Conservation (phyloP, 129 eudicot genomes). For the Tanacetum coccineum region DNA sequence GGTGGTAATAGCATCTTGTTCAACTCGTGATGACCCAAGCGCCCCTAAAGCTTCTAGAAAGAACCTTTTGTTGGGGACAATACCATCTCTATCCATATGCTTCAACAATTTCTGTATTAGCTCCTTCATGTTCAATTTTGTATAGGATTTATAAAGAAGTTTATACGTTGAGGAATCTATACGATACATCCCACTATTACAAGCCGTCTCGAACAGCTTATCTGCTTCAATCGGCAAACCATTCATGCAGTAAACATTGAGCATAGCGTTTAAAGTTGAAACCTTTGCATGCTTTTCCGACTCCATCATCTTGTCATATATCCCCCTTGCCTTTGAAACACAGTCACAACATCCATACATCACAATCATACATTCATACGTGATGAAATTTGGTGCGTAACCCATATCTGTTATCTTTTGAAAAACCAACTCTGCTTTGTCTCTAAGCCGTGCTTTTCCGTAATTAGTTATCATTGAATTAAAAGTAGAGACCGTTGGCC, state of each 20-base stretch:
- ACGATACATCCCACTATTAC: constrained; percentile 33
- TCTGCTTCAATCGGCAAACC: constrained; percentile 70
- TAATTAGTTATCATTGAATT: constrained; percentile 87
- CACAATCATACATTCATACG: constrained; percentile 68
- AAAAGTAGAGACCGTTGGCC: constrained; percentile 70
- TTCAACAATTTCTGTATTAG: constrained; percentile 48
- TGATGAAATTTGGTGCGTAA: constrained; percentile 64
- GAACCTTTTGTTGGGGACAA: constrained; percentile 74
- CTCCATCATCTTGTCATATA: constrained; percentile 50
- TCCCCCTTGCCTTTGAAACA: constrained; percentile 68
- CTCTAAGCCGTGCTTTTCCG: constrained; percentile 87
- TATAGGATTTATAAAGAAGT: constrained; percentile 83
- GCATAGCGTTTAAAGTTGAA: constrained; percentile 88
- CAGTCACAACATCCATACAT: constrained; percentile 87
- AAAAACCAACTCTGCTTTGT: constrained; percentile 62
- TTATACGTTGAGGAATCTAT: constrained; percentile 72
- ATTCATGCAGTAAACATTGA: constrained; percentile 77
- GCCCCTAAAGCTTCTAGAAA: constrained; percentile 83
- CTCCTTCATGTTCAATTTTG: constrained; percentile 73
- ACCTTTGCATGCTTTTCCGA: constrained; percentile 49
- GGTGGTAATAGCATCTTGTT: constrained; percentile 12
- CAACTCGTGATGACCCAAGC: constrained; percentile 46
- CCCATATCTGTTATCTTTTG: constrained; percentile 64
- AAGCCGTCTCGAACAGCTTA: constrained; percentile 54
- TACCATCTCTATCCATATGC: constrained; percentile 82